Conservation (phyloP, 78 protist genomes). For the Fonticula alba region DNA sequence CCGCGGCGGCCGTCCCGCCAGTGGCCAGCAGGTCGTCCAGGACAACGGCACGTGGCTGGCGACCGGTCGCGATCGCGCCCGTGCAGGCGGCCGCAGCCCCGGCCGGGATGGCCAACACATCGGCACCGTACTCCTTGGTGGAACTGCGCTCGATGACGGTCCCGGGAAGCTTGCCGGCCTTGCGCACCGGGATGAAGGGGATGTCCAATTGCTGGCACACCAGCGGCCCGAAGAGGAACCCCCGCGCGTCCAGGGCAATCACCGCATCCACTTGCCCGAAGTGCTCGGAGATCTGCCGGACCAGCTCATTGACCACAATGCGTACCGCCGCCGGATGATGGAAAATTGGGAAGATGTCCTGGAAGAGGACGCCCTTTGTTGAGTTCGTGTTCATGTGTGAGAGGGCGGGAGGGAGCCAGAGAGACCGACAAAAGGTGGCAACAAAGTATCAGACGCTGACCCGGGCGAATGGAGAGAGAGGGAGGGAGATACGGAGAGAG, state of each 20-base stretch:
- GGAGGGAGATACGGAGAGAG: no score
- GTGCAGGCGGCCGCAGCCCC: not conserved
- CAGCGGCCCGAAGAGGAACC: constrained; percentile 17
- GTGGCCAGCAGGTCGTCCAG: constrained; percentile 37
- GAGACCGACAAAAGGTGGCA: no score
- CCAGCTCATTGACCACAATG: not conserved
- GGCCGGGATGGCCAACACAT: not conserved
- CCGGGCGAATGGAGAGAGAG: no score
- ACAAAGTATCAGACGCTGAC: no score
- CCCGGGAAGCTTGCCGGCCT: constrained; percentile 26
- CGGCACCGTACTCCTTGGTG: constrained; percentile 11
- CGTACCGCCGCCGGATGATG: constrained; percentile 5
- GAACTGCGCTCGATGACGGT: not conserved
- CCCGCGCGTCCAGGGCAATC: constrained; percentile 21
- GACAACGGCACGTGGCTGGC: not conserved
- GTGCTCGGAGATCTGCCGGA: not conserved
- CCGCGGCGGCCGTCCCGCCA: constrained; percentile 14
- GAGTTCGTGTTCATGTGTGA: no score
- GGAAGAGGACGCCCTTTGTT: no score
- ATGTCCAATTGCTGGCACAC: not conserved
- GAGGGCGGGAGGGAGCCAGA: no score
- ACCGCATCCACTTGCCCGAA: not conserved
- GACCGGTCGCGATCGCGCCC: not conserved
- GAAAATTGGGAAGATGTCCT: no score
- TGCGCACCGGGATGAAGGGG: constrained; percentile 15